Conservation (phyloP, 768 basidiomycete species). For the Boletus edulis region DNA sequence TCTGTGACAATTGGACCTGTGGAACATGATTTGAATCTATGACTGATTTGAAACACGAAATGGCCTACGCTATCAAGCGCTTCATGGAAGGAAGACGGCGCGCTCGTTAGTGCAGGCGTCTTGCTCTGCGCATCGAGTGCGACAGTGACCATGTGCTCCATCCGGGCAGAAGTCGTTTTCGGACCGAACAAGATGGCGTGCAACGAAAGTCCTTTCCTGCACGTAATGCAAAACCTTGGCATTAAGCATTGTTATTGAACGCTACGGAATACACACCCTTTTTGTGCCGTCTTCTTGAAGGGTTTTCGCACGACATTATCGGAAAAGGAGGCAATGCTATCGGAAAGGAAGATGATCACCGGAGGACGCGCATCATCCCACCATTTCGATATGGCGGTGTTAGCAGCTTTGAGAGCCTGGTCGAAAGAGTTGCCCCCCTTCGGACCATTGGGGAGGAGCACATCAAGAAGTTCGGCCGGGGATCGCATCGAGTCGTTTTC, state of each 20-base stretch:
- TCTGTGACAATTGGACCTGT: conserved; percentile 50
- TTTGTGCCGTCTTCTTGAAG: conserved; percentile 34
- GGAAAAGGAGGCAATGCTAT: conserved; percentile 42
- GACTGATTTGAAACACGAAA: not conserved
- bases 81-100: conserved; percentile 45
- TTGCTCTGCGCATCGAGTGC: conserved; percentile 45
- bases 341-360: conserved; percentile 56
- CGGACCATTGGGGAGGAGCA: conserved; percentile 34
- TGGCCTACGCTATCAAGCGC: conserved; percentile 48
- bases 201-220: conserved; percentile 53
- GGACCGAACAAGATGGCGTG: conserved; percentile 58
- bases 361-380: conserved; percentile 50
- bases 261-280: conserved; percentile 42
- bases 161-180: conserved; percentile 12
- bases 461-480: conserved; percentile 42
- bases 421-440: conserved; percentile 43
- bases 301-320: conserved; percentile 37
- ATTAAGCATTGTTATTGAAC: not conserved
- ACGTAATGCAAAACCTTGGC: not conserved
- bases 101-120: conserved; percentile 23
- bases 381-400: conserved; percentile 35
- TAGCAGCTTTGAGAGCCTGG: conserved; percentile 38
- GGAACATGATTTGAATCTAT: not conserved
- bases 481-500: conserved; percentile 44
- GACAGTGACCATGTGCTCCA: conserved; percentile 47